Percentiles rank a stretch among this genome's conserved stretches.
Conservation (phyloP, 768 basidiomycete genomes). For the Mrakia hoshinonis region DNA sequence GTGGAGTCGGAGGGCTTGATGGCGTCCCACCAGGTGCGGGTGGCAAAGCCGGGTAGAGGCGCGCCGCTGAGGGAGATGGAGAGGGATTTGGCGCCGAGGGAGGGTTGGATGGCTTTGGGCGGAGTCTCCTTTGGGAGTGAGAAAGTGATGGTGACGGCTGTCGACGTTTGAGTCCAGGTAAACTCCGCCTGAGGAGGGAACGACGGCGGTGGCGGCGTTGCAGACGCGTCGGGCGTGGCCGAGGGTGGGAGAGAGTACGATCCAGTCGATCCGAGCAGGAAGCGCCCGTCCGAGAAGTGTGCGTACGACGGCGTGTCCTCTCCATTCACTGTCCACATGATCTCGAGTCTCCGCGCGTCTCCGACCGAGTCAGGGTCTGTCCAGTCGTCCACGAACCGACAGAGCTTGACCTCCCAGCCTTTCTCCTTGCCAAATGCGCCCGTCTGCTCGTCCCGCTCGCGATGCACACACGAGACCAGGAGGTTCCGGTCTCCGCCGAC, state of each 20-base stretch:
- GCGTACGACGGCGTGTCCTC: slow-evolving; percentile 10
- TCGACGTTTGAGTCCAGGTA: slow-evolving; percentile 83
- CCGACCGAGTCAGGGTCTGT: background rate
- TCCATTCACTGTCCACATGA: slow-evolving; percentile 20
- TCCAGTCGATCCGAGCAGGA: slow-evolving; percentile 21
- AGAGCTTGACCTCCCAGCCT: slow-evolving; percentile 23
- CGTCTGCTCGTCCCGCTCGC: background rate
- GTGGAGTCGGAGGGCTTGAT: slow-evolving; percentile 70
- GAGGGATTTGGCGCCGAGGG: slow-evolving; percentile 57
- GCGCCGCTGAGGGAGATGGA: slow-evolving; percentile 50
- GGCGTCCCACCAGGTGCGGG: slow-evolving; percentile 54
- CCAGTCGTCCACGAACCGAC: slow-evolving; percentile 21
- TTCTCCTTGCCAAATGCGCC: slow-evolving; percentile 18
- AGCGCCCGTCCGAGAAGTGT: background rate
- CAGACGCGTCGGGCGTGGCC: slow-evolving; percentile 46
- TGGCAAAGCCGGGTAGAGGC: slow-evolving; percentile 7
- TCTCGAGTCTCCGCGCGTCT: slow-evolving; percentile 1
- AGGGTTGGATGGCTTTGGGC: slow-evolving; percentile 57
- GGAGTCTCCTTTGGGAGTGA: slow-evolving; percentile 65
- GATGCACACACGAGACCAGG: slow-evolving; percentile 2
- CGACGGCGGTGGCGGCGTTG: slow-evolving; percentile 54
- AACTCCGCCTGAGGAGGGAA: slow-evolving; percentile 62
- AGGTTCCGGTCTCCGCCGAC: slow-evolving; percentile 16
- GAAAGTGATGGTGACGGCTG: slow-evolving; percentile 73
- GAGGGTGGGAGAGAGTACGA: slow-evolving; percentile 45